Base-by-base conservation (phyloP, 345 rosid genomes). In the Leavenworthia alabamica region DNA sequence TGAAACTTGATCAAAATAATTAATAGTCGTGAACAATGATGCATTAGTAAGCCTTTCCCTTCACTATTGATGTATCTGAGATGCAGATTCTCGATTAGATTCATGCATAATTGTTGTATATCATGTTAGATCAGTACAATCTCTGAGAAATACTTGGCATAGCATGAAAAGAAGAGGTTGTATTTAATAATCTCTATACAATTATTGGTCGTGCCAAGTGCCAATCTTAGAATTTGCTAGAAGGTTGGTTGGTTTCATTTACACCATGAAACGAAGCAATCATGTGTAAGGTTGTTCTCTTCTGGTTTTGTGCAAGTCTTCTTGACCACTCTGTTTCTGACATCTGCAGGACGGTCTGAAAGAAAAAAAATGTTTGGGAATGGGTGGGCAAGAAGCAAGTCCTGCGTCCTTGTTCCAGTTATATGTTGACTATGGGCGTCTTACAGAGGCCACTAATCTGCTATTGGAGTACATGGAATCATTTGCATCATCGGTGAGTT, bases 371-470 rank as follows among this genome's bases (percentile, higher is more conserved):
- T 73, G 70, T 49, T 80, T 86, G 77, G 88, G 89, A 47, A 92
- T 92, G 98, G 73, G 82, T 53, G 82, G 92, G 58, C 75, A 80
- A 68, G 97, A 82, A 64, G 81, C 88, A 49, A 85, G 80, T 77
- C 82, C 95, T 31, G 86, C 93, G 7, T 78, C 98, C 63, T 74
- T 92, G 79, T 79, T 92, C 67, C 83, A 75, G 62, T 77, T 92
- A 37, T 89, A 85, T 60, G 95, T 89, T 68, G 80, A 81, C 59
- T 77, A 81, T 68, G 82, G 82, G 40, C 84, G 95, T 62, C 85
- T 81, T 67, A 78, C 79, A 13, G 98, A 92, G 71, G 98, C 97
- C 52, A 83, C 86, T 63, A 82, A 81, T 75, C 66, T 92, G 72
- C 75, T 92, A 61, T 74, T 89, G 2, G 90, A 86, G 82, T 86